Base-by-base conservation (phyloP, 2,329 filamentous ascomycete genomes). In the Colletotrichum camelliae region DNA sequence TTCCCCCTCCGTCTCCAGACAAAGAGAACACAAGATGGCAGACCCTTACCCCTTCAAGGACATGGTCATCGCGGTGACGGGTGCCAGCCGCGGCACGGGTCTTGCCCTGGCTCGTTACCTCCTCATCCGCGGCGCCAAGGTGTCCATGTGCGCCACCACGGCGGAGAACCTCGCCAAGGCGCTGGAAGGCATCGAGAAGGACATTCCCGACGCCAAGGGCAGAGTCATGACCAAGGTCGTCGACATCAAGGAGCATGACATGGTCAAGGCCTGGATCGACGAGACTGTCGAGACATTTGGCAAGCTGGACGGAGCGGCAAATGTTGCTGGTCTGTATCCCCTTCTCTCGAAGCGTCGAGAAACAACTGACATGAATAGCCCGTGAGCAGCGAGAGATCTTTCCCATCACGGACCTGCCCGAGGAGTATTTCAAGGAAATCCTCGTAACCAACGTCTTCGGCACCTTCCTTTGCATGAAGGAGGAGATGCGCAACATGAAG, bases 401-500 rank as follows among this genome's bases (percentile, higher is more conserved):
- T 27, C 77, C 48, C 6, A 68, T 68, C 31, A 78, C 0, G 79
- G 79, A 80, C 0, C 77, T 81, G 1, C 78, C 77, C 7, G 70
- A 79, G 2, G 78, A 77, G 1, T 80, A 81, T 13, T 73, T 81
- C 10, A 76, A 78, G 27, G 71, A 78, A 21, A 74, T 81, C 71
- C 74, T 81, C 2, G 68, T 80, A 18, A 77, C 80, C 16, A 81
- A 81, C 2, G 79, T 81, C 1, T 76, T 79, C 21, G 80, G 80
- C 27, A 78, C 79, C 4, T 81, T 82, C 31, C 78, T 81, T 75
- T 78, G 76, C 18, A 77, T 82, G 61, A 79, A 80, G n/a, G 80
- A 77, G 24, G 80, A 81, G 55, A 80, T 81, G 79, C 80, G 78
- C 58, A 70, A 80, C 61, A 89, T 90, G 77, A 81, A 81, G 24